phyloP scores from a whole-genome alignment of 805 yeast genomes.

The Schwanniomyces pseudopolymorphus region DNA sequence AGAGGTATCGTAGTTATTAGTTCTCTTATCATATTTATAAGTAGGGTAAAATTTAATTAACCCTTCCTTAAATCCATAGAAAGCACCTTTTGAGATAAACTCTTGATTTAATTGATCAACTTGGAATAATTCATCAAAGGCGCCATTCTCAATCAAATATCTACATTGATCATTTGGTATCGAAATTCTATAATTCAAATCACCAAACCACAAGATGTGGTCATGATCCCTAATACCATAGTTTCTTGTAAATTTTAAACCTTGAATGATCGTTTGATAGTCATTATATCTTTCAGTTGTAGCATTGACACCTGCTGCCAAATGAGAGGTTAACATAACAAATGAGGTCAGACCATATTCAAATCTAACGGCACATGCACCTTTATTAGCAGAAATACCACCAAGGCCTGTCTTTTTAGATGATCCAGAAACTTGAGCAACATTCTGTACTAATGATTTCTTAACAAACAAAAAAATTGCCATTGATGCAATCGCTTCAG shows the following conservation, averaged over 20 bases:
- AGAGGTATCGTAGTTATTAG: constrained; percentile 77
- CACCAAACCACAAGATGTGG: constrained; percentile 87
- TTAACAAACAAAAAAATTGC: constrained; percentile 63
- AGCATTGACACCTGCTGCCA: constrained; percentile 89
- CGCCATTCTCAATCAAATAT: constrained; percentile 41
- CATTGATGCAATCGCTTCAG: constrained; percentile 74
- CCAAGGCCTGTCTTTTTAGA: constrained; percentile 93
- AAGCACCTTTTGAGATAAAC: constrained; percentile 64
- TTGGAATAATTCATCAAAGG: constrained; percentile 56
- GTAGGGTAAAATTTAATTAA: constrained; percentile 85
- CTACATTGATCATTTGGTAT: constrained; percentile 72
- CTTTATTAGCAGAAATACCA: constrained; percentile 96
- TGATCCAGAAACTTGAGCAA: constrained; percentile 91
- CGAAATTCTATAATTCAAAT: constrained; percentile 82
- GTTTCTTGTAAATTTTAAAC: constrained; percentile 78
- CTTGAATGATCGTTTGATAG: constrained; percentile 69
- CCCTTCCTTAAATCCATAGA: constrained; percentile 81
- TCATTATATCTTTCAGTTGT: constrained; percentile 84
- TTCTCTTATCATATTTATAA: constrained; percentile 89
- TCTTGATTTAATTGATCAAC: constrained; percentile 79
- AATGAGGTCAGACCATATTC: constrained; percentile 76
- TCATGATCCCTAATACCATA: constrained; percentile 73
- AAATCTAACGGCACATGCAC: constrained; percentile 91
- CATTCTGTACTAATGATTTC: constrained; percentile 26
- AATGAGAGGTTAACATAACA: constrained; percentile 85